phyloP scores from a whole-genome alignment of 106 monocot genomes.

The Allium fistulosum region DNA sequence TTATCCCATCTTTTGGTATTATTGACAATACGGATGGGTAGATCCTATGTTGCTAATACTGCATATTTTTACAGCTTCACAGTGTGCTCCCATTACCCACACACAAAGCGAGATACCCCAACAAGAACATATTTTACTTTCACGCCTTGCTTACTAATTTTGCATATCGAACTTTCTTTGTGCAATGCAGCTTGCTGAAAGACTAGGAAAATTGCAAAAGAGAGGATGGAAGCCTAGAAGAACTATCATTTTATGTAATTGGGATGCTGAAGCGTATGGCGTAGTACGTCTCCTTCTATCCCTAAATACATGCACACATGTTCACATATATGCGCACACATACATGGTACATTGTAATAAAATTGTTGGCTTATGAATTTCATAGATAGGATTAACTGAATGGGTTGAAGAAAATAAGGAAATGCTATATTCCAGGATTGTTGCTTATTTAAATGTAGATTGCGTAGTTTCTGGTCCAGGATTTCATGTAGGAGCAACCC shows the following conservation, averaged over 20 bases:
- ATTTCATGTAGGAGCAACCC: conserved; percentile 46
- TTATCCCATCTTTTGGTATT: too few species aligned
- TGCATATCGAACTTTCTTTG: background rate
- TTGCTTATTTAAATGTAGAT: conserved; percentile 70
- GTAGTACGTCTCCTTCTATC: conserved; percentile 36
- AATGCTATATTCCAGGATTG: conserved; percentile 39
- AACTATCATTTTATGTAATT: conserved; percentile 65
- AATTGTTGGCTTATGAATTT: background rate
- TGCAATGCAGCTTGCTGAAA: conserved; percentile 39
- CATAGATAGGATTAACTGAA: conserved; percentile 73
- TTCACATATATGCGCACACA: too few species aligned
- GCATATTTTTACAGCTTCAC: too few species aligned
- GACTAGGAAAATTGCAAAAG: conserved; percentile 51
- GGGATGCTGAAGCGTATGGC: conserved; percentile 84
- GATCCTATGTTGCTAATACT: too few species aligned
- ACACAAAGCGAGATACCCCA: too few species aligned
- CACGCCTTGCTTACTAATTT: background rate
- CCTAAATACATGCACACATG: too few species aligned
- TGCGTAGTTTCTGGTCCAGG: conserved; percentile 43
- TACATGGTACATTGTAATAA: background rate
- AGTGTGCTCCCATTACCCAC: too few species aligned
- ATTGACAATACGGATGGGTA: too few species aligned
- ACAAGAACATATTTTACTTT: too few species aligned
- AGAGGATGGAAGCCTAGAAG: conserved; percentile 68
- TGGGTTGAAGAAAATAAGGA: conserved; percentile 69